These are phyloP conservation scores for Boletales sp. DNA, from an alignment of 768 basidiomycete genomes.

Conservation along the genomic window DNA sequence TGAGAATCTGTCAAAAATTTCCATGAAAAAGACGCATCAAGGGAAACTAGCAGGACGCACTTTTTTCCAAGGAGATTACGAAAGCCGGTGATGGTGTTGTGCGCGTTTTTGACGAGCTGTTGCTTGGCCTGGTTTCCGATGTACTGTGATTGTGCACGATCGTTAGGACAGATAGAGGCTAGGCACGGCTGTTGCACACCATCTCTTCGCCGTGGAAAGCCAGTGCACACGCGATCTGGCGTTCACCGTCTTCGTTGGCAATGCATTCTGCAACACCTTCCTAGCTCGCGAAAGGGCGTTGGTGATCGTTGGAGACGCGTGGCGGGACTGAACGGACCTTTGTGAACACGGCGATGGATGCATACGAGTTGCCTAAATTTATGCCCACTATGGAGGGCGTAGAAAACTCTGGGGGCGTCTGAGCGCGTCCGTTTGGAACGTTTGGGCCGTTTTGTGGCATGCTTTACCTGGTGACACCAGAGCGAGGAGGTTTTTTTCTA, in stretches of 20 bases:
- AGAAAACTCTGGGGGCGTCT: constrained; percentile 34
- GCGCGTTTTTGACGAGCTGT: constrained; percentile 91
- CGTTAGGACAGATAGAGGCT: constrained; percentile 2
- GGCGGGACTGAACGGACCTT: constrained; percentile 53
- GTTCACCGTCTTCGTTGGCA: constrained; percentile 97
- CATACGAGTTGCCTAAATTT: constrained; percentile 94
- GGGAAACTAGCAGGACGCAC: constrained; percentile 38
- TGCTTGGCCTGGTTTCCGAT: constrained; percentile 92
- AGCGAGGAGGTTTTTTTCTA: background rate
- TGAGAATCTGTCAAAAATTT: constrained; percentile 55
- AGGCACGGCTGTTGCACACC: constrained; percentile 44
- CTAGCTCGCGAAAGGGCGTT: constrained; percentile 34
- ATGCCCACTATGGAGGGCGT: constrained; percentile 78
- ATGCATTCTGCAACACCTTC: constrained; percentile 93
- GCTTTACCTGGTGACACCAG: background rate
- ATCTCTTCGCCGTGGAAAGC: constrained; percentile 90
- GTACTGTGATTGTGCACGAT: constrained; percentile 54
- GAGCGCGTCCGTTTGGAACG: constrained; percentile 51
- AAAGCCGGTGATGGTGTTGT: constrained; percentile 95
- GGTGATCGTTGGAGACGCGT: background rate
- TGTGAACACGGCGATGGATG: constrained; percentile 92
- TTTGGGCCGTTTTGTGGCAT: constrained; percentile 39
- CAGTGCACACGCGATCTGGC: constrained; percentile 94
- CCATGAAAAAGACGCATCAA: background rate
- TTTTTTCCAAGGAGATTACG: constrained; percentile 91